phyloP scores from a whole-genome alignment of 768 basidiomycete genomes.

The Psilocybe subaeruginosa region DNA sequence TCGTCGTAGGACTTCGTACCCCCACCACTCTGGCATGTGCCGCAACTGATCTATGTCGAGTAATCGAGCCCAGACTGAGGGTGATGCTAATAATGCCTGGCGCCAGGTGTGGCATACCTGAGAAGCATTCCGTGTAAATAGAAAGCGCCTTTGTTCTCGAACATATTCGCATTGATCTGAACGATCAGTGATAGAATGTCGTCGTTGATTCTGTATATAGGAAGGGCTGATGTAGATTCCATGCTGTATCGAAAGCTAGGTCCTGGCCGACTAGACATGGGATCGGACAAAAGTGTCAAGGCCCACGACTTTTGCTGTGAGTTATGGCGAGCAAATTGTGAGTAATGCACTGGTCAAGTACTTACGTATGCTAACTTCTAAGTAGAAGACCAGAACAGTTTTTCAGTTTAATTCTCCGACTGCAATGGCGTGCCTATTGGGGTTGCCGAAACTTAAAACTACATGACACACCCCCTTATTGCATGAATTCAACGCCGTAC shows the following conservation, averaged over 20 bases:
- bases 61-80: not conserved
- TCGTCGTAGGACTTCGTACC: not conserved
- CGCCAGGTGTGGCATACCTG: conserved; percentile 6
- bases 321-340: no score
- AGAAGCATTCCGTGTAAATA: not conserved
- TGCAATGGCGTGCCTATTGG: no score
- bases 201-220: not conserved
- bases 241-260: not conserved
- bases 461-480: no score
- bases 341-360: no score
- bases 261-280: no score
- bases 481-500: no score
- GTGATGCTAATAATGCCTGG: not conserved
- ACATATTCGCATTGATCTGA: not conserved
- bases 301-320: no score
- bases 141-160: not conserved
- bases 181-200: not conserved
- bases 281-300: no score
- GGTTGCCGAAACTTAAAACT: no score
- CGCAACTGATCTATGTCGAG: not conserved
- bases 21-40: not conserved
- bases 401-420: no score
- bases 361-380: no score
- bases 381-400: no score
- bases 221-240: not conserved